A percentile compares a stretch with the other conserved stretches of the same genome.
Evolutionary conservation across 2,329 filamentous ascomycete species (phyloP).

Genomic region (Endoconidiophora polonica): DNA sequence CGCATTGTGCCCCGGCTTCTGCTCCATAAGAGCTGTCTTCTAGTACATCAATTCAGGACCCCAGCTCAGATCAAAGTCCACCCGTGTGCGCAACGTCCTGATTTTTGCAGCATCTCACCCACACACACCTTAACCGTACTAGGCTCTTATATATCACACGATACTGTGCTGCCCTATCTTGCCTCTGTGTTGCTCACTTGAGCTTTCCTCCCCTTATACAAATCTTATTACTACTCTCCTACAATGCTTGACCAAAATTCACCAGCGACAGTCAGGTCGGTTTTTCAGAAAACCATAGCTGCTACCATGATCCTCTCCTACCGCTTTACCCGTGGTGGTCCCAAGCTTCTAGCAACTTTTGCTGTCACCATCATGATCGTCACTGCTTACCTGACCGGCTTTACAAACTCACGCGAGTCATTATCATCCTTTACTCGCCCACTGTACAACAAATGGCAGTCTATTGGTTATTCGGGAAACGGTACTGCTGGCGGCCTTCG

Average conservation of each 20-base stretch:
- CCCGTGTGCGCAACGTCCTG: too few relatives aligned
- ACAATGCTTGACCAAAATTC: slow-evolving; percentile 8
- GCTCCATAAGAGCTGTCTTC: too few relatives aligned
- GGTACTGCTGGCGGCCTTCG: slow-evolving; percentile 23
- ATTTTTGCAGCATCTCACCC: too few relatives aligned
- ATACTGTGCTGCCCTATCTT: too few relatives aligned
- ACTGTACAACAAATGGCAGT: slow-evolving; percentile 16
- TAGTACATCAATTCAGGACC: too few relatives aligned
- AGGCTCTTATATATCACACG: too few relatives aligned
- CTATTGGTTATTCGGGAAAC: slow-evolving; percentile 15
- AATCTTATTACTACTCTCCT: not conserved
- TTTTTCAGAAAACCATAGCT: not conserved
- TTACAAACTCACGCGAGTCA: slow-evolving; percentile 8
- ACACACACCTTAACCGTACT: too few relatives aligned
- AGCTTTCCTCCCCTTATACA: not conserved
- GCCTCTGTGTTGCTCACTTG: too few relatives aligned
- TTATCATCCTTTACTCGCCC: slow-evolving; percentile 11
- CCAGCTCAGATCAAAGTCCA: too few relatives aligned
- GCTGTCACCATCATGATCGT: slow-evolving; percentile 19
- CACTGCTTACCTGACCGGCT: slow-evolving; percentile 14
- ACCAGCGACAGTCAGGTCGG: not conserved
- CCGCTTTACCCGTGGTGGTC: slow-evolving; percentile 24
- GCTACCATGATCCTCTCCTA: slow-evolving; percentile 21
- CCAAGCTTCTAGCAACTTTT: slow-evolving; percentile 18
- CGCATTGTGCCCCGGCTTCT: too few relatives aligned